Evolutionary conservation across 768 basidiomycete species (phyloP).

Genomic region (Tylopilus subfusipes): DNA sequence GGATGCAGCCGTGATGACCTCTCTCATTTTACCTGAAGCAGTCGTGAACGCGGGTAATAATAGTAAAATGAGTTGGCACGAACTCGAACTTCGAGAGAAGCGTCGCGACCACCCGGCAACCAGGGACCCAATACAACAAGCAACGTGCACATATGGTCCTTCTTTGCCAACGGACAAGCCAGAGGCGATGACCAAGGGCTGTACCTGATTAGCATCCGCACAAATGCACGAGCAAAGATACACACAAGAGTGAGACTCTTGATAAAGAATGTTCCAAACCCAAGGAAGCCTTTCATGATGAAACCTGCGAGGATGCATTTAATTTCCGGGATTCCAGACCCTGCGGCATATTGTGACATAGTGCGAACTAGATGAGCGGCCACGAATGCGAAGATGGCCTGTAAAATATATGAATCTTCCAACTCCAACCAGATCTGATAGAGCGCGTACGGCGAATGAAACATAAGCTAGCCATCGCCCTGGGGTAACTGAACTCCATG

Average conservation of each 20-base stretch:
- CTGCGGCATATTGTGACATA: constrained; percentile 92
- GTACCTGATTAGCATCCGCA: constrained; percentile 15
- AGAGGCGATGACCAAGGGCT: constrained; percentile 97
- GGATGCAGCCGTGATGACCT: constrained; percentile 91
- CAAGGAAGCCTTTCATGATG: constrained; percentile 93
- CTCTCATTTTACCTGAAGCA: constrained; percentile 68
- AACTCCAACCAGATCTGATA: background rate
- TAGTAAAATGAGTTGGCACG: constrained; percentile 21
- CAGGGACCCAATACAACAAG: constrained; percentile 87
- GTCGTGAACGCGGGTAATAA: constrained; percentile 15
- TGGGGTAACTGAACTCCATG: constrained; percentile 73
- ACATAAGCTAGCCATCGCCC: constrained; percentile 86
- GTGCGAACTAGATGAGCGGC: constrained; percentile 86
- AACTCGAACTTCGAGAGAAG: constrained; percentile 87
- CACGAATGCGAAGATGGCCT: constrained; percentile 81
- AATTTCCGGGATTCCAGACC: constrained; percentile 98
- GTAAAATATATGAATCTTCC: constrained; percentile 5
- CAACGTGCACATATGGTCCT: constrained; percentile 96
- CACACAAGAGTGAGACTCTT: constrained; percentile 91
- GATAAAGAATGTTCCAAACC: constrained; percentile 85
- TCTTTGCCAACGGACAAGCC: constrained; percentile 97
- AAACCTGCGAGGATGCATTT: constrained; percentile 98
- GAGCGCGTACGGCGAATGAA: constrained; percentile 77
- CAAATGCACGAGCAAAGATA: constrained; percentile 8
- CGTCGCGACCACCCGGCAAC: constrained; percentile 81